These are phyloP conservation scores for Ramularia collo-cygni DNA, from an alignment of 2,329 filamentous ascomycete genomes.

Conservation along the genomic window DNA sequence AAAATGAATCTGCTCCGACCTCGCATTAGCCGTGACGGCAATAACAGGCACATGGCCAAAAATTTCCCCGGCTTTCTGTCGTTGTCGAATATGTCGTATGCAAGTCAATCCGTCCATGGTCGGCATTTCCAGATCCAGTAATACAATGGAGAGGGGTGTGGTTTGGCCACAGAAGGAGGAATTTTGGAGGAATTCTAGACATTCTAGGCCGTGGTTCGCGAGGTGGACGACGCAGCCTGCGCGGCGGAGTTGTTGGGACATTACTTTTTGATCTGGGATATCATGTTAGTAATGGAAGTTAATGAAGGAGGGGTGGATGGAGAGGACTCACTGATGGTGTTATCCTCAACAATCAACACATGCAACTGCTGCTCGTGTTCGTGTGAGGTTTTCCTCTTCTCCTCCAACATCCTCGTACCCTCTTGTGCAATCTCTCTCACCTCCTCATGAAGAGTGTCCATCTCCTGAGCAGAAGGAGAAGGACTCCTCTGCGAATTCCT, in stretches of 20 bases:
- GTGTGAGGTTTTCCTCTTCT: neutral
- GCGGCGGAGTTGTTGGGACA: constrained; percentile 22
- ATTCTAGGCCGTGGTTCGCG: constrained; percentile 30
- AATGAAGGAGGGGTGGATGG: too few species aligned
- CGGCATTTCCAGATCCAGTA: constrained; percentile 32
- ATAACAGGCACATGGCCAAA: constrained; percentile 25
- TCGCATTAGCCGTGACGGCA: constrained; percentile 30
- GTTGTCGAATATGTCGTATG: constrained; percentile 24
- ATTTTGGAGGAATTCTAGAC: constrained; percentile 24
- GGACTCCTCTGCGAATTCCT: too few species aligned
- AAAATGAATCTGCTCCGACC: constrained; percentile 27
- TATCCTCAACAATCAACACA: constrained; percentile 29
- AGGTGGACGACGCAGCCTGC: constrained; percentile 26
- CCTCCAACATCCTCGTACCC: too few species aligned
- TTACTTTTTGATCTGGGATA: constrained; percentile 25
- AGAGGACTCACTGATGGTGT: constrained; percentile 20
- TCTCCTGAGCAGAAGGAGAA: too few species aligned
- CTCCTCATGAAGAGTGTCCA: too few species aligned
- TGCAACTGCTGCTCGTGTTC: constrained; percentile 18
- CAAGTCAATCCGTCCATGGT: constrained; percentile 29
- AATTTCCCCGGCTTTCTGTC: constrained; percentile 34
- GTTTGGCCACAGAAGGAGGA: constrained; percentile 18
- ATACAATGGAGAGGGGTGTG: constrained; percentile 22
- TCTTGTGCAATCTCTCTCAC: too few species aligned
- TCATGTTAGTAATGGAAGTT: too few species aligned